A percentile compares a stretch with the other conserved stretches of the same genome.
Evolutionary conservation across 495 filamentous ascomycete species (phyloP).

Genomic region (Tuber umbilicatum): DNA sequence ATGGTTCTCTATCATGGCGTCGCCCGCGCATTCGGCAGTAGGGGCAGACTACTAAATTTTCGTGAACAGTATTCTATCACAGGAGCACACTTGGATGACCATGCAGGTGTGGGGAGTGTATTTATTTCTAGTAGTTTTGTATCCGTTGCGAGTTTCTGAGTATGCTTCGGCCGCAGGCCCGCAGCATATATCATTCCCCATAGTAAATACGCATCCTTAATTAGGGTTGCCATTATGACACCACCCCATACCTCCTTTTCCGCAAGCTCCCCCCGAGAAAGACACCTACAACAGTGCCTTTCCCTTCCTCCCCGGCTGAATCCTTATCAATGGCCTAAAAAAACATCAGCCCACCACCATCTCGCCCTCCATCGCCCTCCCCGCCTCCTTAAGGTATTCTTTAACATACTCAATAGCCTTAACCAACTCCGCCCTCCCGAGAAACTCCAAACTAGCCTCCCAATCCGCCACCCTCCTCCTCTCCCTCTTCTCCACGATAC

Average conservation of each 20-base stretch:
- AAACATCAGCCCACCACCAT: not conserved
- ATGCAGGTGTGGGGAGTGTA: not conserved
- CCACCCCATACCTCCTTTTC: not conserved
- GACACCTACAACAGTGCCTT: not conserved
- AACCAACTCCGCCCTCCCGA: not conserved
- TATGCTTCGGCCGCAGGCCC: not conserved
- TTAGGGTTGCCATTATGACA: not conserved
- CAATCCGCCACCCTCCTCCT: not conserved
- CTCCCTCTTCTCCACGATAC: not conserved
- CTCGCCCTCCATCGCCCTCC: not conserved
- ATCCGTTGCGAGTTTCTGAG: not conserved
- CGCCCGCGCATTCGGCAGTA: not conserved
- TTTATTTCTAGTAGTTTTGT: not conserved
- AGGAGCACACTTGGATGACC: not conserved
- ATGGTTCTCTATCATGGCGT: not conserved
- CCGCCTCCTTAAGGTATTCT: not conserved
- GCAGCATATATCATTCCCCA: not conserved
- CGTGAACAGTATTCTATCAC: not conserved
- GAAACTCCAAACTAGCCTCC: not conserved
- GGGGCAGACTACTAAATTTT: not conserved
- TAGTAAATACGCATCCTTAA: not conserved
- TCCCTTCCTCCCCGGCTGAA: not conserved
- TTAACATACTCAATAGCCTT: not conserved
- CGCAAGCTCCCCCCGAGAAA: not conserved
- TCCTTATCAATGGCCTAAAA: not conserved